Evolutionary conservation across 2,329 filamentous ascomycete species (phyloP), one percentile per base, ranked within the genome.

Genomic region (Xylariomycetidae sp.): DNA sequence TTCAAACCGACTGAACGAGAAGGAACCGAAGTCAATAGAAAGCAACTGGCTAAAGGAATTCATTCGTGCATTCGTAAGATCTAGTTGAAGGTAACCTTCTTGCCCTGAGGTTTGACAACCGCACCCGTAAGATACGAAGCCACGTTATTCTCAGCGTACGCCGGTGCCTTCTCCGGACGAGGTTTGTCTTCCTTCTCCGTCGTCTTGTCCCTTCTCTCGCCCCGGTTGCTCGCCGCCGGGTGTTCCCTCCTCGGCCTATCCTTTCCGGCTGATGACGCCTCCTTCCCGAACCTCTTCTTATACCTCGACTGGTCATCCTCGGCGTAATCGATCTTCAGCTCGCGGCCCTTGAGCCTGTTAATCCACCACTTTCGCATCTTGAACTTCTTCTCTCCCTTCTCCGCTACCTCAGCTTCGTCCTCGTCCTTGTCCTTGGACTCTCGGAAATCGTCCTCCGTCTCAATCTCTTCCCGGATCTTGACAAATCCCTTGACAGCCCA

Each of bases 271-370:
- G n/a, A n/a, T n/a, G n/a, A n/a, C 19, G 71, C 74, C 25, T 82
- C 82, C 59, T 89, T 90, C 44, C 87, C 85, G 54, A 85, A 97
- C 2, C 92, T 79, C 71, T 97, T 98, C 69, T 90, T 90, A 63
- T 98, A 98, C 37, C 92, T 71, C 20, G 79, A 78, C 48, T 87
- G 80, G 38, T 89, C 80, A 59, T 97, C 92, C 64, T 98, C 92
- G 14, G 92, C 92, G 51, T 90, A 88, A 59, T 98, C 90, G 58
- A 92, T 80, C 57, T 90, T 86, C 46, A 98, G 70, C 43, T 80
- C 74, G 18, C 92, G 77, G 17, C 89, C 88, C 32, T 84, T 69
- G 36, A 96, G 73, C 50, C 80, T 77, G 63, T 94, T 94, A 45
- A 96, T 82, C 75, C 88, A 94, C 73, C 88, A 86, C 59, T 82